Conservation (phyloP, 129 eudicot species). For the Ambrosia trifida region DNA sequence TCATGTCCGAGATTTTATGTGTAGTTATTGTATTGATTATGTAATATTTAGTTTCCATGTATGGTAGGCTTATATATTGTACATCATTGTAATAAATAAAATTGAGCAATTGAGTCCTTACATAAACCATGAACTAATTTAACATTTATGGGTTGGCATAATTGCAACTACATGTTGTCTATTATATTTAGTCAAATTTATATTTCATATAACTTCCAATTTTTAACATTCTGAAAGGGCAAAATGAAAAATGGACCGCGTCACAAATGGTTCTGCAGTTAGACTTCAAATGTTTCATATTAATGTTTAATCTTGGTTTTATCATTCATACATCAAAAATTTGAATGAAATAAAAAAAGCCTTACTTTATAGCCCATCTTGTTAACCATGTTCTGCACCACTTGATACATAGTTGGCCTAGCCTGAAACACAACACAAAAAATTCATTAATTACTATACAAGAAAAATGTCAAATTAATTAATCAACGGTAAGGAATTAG, state of each 20-base stretch:
- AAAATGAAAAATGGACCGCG: too few relatives aligned
- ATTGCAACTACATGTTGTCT: neutral
- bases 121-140: too few relatives aligned
- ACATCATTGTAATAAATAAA: too few relatives aligned
- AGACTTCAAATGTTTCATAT: constrained; percentile 1
- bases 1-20: too few relatives aligned
- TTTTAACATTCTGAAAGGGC: neutral
- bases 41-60: too few relatives aligned
- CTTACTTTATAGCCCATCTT: constrained; percentile 92
- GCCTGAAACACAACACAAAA: constrained; percentile 51
- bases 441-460: neutral
- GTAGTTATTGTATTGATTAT: too few relatives aligned
- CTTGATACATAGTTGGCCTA: constrained; percentile 89
- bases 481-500: constrained; percentile 7
- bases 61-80: too few relatives aligned
- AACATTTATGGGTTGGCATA: neutral
- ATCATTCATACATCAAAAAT: neutral
- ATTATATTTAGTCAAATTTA: neutral
- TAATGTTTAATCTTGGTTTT: neutral
- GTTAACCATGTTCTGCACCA: constrained; percentile 74
- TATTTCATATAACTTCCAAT: neutral
- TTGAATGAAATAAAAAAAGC: neutral
- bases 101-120: too few relatives aligned
- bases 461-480: neutral
- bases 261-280: neutral